A percentile compares a stretch with the other conserved stretches of the same genome.
These are phyloP conservation scores for Quercus robur DNA, from an alignment of 306 rosid genomes.

Conservation along the genomic window DNA sequence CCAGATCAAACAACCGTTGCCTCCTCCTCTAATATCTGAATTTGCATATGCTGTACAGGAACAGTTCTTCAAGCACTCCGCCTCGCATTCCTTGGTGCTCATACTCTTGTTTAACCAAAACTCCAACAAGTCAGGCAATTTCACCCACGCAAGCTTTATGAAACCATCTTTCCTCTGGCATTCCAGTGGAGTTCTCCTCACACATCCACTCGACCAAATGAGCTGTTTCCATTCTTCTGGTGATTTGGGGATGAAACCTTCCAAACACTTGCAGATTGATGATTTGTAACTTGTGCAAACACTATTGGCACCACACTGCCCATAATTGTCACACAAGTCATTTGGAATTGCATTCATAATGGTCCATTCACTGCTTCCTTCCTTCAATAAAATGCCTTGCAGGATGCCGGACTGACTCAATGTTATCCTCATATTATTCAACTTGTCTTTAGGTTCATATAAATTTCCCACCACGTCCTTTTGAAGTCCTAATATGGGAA, in stretches of 20 bases:
- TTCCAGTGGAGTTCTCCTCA: no score
- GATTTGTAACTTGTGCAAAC: neutral
- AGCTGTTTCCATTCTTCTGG: neutral
- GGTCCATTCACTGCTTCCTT: no score
- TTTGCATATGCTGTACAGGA: slow-evolving; percentile 26
- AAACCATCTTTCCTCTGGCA: neutral
- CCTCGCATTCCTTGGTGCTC: slow-evolving; percentile 23
- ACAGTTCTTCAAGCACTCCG: slow-evolving; percentile 27
- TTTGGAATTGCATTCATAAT: no score
- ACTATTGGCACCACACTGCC: slow-evolving; percentile 17
- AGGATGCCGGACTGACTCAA: no score
- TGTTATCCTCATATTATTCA: no score
- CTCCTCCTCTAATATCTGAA: slow-evolving; percentile 12
- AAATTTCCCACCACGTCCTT: no score
- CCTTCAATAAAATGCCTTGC: no score
- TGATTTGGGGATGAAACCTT: neutral
- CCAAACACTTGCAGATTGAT: slow-evolving; percentile 16
- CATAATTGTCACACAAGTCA: slow-evolving; percentile 22
- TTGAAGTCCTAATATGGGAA: no score
- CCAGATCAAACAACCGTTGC: slow-evolving; percentile 39
- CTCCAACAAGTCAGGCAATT: slow-evolving; percentile 24
- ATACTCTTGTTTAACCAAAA: slow-evolving; percentile 20
- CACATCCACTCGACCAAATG: no score
- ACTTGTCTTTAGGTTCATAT: no score
- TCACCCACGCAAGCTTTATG: neutral